phyloP scores from a whole-genome alignment of 352 stramenopile species.

The Phytophthora idaei region DNA sequence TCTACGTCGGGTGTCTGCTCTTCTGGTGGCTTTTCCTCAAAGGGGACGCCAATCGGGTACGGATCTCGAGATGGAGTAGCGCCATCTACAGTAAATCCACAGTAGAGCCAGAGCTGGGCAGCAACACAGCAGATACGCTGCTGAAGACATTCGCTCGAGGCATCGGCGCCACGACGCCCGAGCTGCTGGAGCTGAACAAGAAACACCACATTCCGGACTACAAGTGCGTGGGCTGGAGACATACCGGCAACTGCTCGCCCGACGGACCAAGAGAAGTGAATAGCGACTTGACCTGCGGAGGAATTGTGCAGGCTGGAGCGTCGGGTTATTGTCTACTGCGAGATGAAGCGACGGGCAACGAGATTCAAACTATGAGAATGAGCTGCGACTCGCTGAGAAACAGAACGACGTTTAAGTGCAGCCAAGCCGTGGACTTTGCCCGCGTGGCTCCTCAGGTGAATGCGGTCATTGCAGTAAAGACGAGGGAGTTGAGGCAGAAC shows the following conservation, averaged over 20 bases:
- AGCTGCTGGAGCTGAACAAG: slow-evolving; percentile 28
- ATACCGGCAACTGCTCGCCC: slow-evolving; percentile 45
- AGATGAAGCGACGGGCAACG: slow-evolving; percentile 36
- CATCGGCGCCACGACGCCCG: slow-evolving; percentile 23
- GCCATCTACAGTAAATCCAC: slow-evolving; percentile 1
- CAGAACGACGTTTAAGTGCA: slow-evolving; percentile 44
- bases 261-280: slow-evolving; percentile 39
- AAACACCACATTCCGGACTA: slow-evolving; percentile 24
- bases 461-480: slow-evolving; percentile 22
- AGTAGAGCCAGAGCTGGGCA: not conserved
- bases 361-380: slow-evolving; percentile 35
- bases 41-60: slow-evolving; percentile 24
- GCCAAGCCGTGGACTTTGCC: slow-evolving; percentile 41
- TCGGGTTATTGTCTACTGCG: slow-evolving; percentile 54
- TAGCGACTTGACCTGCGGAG: slow-evolving; percentile 39
- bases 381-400: slow-evolving; percentile 42
- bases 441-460: slow-evolving; percentile 34
- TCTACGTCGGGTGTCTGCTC: slow-evolving; percentile 28
- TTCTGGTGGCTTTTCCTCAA: slow-evolving; percentile 38
- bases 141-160: slow-evolving; percentile 24
- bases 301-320: slow-evolving; percentile 26
- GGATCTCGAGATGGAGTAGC: slow-evolving; percentile 20
- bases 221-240: slow-evolving; percentile 54
- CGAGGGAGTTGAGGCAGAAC: slow-evolving; percentile 13
- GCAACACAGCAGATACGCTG: not conserved